Conservation (phyloP, 2,329 filamentous ascomycete genomes). For the Microcyclospora pomicola region DNA sequence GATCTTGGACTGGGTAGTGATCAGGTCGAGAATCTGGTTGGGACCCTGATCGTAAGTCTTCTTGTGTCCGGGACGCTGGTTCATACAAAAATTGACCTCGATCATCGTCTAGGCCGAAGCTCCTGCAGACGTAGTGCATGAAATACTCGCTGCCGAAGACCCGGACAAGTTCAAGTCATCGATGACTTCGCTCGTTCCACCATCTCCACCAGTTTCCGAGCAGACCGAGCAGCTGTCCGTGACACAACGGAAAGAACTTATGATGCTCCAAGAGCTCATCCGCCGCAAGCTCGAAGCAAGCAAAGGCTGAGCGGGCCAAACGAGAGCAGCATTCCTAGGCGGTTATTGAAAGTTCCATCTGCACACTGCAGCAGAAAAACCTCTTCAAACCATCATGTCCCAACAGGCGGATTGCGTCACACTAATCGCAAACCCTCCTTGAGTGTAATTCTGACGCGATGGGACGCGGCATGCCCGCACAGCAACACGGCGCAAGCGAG, state of each 20-base stretch:
- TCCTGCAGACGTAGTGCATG: conserved; percentile 26
- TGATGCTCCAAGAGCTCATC: conserved; percentile 24
- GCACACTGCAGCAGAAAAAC: too few species aligned
- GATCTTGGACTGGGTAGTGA: conserved; percentile 35
- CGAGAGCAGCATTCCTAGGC: too few species aligned
- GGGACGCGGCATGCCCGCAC: too few species aligned
- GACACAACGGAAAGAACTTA: conserved; percentile 22
- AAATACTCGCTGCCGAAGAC: conserved; percentile 22
- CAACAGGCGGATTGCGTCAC: too few species aligned
- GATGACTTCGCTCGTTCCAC: conserved; percentile 11
- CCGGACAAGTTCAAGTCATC: conserved; percentile 12
- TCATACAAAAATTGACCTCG: conserved; percentile 12
- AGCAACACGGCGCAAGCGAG: too few species aligned
- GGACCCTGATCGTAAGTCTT: conserved; percentile 48
- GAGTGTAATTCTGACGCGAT: too few species aligned
- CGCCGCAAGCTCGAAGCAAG: conserved; percentile 16
- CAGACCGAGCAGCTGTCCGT: conserved; percentile 20
- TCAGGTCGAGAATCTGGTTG: conserved; percentile 38
- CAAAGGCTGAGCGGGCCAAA: neutral
- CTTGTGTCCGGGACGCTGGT: neutral
- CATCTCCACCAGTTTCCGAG: conserved; percentile 18
- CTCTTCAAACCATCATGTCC: too few species aligned
- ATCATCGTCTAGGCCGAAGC: conserved; percentile 27
- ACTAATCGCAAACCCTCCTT: too few species aligned
- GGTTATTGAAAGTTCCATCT: too few species aligned